Percentiles rank a stretch among this genome's conserved stretches.
Evolutionary conservation across 768 basidiomycete genomes (phyloP).

Genomic region (Daedaleopsis nitida): DNA sequence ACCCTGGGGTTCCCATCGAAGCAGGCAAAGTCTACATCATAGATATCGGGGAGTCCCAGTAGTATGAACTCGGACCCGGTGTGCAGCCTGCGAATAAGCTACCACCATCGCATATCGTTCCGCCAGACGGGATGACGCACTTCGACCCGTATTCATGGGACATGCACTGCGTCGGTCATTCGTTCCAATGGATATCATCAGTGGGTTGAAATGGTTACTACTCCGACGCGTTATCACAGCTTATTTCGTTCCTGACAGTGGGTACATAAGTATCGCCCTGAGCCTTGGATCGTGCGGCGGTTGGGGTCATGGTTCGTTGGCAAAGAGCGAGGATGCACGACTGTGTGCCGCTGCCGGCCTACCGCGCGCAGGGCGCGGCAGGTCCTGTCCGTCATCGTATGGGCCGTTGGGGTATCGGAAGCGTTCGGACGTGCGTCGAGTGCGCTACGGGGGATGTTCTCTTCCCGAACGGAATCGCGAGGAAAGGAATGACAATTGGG

Average conservation of each 20-base stretch:
- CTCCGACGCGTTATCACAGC: neutral
- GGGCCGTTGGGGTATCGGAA: too few relatives aligned
- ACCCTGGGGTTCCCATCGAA: neutral
- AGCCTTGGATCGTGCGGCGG: neutral
- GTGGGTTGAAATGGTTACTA: neutral
- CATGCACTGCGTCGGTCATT: neutral
- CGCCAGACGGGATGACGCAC: neutral
- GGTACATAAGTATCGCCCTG: neutral
- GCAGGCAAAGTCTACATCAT: neutral
- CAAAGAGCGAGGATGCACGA: slow-evolving; percentile 2
- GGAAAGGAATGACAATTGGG: too few relatives aligned
- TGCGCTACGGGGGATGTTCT: too few relatives aligned
- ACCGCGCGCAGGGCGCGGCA: neutral
- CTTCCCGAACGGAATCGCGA: too few relatives aligned
- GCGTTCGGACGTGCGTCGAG: too few relatives aligned
- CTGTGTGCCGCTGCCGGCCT: neutral
- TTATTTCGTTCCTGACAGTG: neutral
- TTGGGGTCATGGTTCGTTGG: neutral
- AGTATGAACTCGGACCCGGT: neutral
- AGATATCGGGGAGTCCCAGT: neutral
- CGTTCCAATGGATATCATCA: neutral
- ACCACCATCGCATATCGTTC: neutral
- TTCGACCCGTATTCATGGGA: slow-evolving; percentile 8
- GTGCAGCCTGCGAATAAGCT: neutral
- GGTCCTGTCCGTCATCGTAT: neutral